Percentiles rank a stretch among this genome's conserved stretches.
Evolutionary conservation across 1,139 yeast genomes (phyloP).

Genomic region (Magnusiomyces suaveolens): DNA sequence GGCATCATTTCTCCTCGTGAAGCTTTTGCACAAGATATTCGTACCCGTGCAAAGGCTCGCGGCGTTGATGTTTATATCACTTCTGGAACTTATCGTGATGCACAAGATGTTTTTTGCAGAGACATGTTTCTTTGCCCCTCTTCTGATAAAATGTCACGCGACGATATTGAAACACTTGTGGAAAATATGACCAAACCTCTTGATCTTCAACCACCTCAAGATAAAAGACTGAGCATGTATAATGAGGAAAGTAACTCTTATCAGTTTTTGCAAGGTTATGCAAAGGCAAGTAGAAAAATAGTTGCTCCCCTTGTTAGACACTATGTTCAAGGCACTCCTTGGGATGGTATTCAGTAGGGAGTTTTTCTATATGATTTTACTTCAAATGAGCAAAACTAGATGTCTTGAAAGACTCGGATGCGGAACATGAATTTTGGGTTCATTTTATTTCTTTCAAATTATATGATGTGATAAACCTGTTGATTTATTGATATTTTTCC

Average conservation of each 20-base stretch:
- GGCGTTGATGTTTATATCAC: conserved; percentile 47
- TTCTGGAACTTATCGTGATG: conserved; percentile 51
- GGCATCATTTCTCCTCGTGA: background rate
- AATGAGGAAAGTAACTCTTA: background rate
- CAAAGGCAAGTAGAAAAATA: conserved; percentile 67
- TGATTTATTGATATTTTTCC: conserved; percentile 11
- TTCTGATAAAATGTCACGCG: background rate
- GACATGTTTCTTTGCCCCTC: conserved; percentile 37
- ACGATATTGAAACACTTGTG: background rate
- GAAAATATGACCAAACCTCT: background rate
- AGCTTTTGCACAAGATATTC: conserved; percentile 37
- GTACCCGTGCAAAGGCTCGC: conserved; percentile 33
- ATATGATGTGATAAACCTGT: too few species aligned
- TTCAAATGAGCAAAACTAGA: too few species aligned
- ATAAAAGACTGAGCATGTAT: background rate
- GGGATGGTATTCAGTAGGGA: background rate
- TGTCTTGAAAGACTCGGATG: too few species aligned
- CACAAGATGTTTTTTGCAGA: conserved; percentile 42
- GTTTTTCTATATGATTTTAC: too few species aligned
- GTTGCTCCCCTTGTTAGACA: conserved; percentile 52
- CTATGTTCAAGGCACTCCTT: conserved; percentile 20
- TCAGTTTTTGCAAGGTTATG: conserved; percentile 43
- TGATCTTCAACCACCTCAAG: background rate
- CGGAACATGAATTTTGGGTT: too few species aligned
- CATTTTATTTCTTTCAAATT: too few species aligned